A percentile compares a stretch with the other conserved stretches of the same genome.
phyloP scores from a whole-genome alignment of 495 filamentous ascomycete genomes.

The Halenospora varia region DNA sequence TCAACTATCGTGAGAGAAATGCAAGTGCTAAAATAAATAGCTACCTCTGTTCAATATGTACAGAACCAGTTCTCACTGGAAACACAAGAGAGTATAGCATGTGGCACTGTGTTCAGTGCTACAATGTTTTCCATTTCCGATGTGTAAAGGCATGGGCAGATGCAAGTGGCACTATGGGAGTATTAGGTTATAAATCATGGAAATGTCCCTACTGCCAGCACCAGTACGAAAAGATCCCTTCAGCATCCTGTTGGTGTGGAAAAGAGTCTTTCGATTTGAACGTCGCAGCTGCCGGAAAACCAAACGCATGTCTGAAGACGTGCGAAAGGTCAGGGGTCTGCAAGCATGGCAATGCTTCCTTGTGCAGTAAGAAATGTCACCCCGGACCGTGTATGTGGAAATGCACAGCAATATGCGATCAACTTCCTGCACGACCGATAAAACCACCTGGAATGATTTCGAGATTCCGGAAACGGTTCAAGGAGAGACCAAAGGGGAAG shows the following conservation, averaged over 20 bases:
- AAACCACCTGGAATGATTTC: background rate
- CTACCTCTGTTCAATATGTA: constrained; percentile 11
- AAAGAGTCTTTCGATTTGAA: background rate
- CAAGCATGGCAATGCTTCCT: background rate
- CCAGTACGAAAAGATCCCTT: background rate
- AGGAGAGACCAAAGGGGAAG: background rate
- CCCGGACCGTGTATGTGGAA: constrained; percentile 8
- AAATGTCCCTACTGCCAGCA: constrained; percentile 9
- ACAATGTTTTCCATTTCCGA: constrained; percentile 10
- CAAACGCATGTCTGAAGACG: constrained; percentile 1
- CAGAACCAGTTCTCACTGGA: background rate
- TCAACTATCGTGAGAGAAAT: background rate
- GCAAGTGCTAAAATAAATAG: background rate
- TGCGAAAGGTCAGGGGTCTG: background rate
- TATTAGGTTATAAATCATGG: background rate
- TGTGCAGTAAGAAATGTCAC: constrained; percentile 4
- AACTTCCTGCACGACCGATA: background rate
- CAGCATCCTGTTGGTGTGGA: constrained; percentile 3
- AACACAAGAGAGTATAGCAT: constrained; percentile 5
- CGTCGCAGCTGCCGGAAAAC: background rate
- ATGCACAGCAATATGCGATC: background rate
- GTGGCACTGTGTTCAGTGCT: constrained; percentile 8
- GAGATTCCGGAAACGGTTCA: background rate
- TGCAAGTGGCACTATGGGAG: background rate
- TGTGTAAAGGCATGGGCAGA: constrained; percentile 5